Conservation (phyloP, 768 basidiomycete species). For the Russula dissimulans region DNA sequence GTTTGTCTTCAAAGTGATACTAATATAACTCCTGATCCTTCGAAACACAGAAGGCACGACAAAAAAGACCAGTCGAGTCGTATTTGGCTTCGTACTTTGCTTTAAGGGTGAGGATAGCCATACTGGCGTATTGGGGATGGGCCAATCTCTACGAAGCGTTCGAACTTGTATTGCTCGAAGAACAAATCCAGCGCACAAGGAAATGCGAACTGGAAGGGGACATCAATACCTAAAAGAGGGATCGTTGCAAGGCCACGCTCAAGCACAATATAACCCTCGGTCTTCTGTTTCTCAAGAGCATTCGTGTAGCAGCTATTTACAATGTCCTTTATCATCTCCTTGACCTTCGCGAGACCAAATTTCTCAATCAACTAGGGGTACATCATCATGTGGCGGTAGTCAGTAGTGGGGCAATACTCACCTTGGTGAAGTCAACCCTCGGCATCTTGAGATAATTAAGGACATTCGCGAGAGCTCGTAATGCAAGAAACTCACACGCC, state of each 20-base stretch:
- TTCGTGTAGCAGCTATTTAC: too few relatives aligned
- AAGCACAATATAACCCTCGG: too few relatives aligned
- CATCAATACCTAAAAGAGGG: slow-evolving; percentile 95
- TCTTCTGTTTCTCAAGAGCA: too few relatives aligned
- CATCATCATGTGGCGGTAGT: neutral
- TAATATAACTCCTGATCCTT: too few relatives aligned
- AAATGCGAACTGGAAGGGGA: slow-evolving; percentile 99
- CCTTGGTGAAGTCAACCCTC: slow-evolving; percentile 85
- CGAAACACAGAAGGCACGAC: slow-evolving; percentile 68
- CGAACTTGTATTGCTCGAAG: too few relatives aligned
- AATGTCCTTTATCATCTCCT: slow-evolving; percentile 91
- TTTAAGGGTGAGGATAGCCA: slow-evolving; percentile 85
- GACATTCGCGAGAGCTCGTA: slow-evolving; percentile 92
- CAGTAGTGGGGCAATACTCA: slow-evolving; percentile 21
- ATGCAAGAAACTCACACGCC: slow-evolving; percentile 85
- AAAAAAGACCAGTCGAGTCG: slow-evolving; percentile 68
- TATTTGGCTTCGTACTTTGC: slow-evolving; percentile 90
- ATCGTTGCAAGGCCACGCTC: slow-evolving; percentile 89
- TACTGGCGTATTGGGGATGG: slow-evolving; percentile 35
- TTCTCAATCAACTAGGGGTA: slow-evolving; percentile 66
- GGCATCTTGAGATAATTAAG: slow-evolving; percentile 93
- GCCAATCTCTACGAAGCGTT: too few relatives aligned
- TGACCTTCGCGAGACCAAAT: slow-evolving; percentile 85
- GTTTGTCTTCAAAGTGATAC: too few relatives aligned
- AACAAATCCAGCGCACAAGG: slow-evolving; percentile 68